Conservation (phyloP, 352 stramenopile species). For the Pythium dissotocum region DNA sequence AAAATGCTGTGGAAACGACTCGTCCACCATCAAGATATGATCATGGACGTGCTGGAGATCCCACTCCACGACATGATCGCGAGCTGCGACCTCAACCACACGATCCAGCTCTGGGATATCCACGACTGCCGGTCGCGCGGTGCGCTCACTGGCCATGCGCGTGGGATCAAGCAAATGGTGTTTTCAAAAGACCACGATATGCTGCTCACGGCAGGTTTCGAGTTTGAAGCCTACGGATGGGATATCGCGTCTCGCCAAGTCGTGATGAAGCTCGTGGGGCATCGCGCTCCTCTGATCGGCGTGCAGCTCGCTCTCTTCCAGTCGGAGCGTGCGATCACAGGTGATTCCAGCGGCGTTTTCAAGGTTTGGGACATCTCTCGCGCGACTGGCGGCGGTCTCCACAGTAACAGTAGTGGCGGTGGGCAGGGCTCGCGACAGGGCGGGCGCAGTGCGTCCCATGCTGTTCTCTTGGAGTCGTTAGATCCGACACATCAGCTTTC, state of each 20-base stretch:
- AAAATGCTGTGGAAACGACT: conserved; percentile 64
- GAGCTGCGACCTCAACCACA: conserved; percentile 72
- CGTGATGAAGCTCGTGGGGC: conserved; percentile 62
- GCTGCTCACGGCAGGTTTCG: conserved; percentile 80
- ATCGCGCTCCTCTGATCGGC: conserved; percentile 73
- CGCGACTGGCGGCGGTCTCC: conserved; percentile 17
- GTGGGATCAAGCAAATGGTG: conserved; percentile 75
- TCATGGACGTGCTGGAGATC: conserved; percentile 74
- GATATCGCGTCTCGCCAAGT: conserved; percentile 78
- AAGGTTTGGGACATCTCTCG: conserved; percentile 87
- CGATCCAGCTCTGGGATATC: conserved; percentile 81
- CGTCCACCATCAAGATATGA: conserved; percentile 49
- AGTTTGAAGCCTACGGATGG: conserved; percentile 84
- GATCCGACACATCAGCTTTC: conserved; percentile 55
- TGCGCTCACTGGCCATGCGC: conserved; percentile 54
- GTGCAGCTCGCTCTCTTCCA: conserved; percentile 73
- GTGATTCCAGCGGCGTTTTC: conserved; percentile 66
- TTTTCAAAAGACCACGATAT: conserved; percentile 77
- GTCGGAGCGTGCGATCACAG: conserved; percentile 81
- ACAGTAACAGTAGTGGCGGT: conserved; percentile 1
- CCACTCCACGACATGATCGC: conserved; percentile 72
- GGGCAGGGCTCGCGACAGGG: conserved; percentile 4
- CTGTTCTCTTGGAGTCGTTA: conserved; percentile 64
- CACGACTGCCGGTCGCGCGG: conserved; percentile 66
- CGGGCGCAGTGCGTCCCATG: conserved; percentile 39